Evolutionary conservation across 2,329 filamentous ascomycete genomes (phyloP).

Genomic region (Coniochaeta ligniaria): DNA sequence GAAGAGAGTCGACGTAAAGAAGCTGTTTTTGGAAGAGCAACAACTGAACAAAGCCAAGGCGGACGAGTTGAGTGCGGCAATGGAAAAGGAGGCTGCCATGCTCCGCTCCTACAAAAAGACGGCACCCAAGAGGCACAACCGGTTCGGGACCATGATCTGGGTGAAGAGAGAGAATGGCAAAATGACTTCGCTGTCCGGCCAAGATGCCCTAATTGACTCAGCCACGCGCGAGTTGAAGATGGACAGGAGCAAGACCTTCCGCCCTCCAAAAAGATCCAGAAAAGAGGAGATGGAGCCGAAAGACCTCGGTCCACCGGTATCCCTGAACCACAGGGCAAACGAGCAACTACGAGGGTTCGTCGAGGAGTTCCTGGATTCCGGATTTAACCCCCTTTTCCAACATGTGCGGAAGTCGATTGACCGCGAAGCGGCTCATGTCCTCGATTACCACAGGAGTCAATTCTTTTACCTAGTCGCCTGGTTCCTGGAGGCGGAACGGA

Average conservation of each 20-base stretch:
- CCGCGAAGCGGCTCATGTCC: slow-evolving; percentile 75
- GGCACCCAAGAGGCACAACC: slow-evolving; percentile 80
- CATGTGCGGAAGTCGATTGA: slow-evolving; percentile 86
- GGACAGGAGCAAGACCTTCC: slow-evolving; percentile 85
- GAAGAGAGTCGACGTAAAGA: slow-evolving; percentile 78
- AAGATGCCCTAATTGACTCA: slow-evolving; percentile 71
- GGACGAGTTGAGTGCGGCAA: slow-evolving; percentile 65
- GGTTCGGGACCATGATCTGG: slow-evolving; percentile 98
- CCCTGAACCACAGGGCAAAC: slow-evolving; percentile 67
- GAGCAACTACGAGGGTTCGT: slow-evolving; percentile 74
- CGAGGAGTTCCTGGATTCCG: slow-evolving; percentile 87
- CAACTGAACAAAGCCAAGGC: slow-evolving; percentile 62
- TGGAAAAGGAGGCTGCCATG: slow-evolving; percentile 81
- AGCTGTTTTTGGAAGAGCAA: slow-evolving; percentile 77
- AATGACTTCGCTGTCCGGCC: slow-evolving; percentile 79
- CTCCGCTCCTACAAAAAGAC: slow-evolving; percentile 67
- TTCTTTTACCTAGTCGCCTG: slow-evolving; percentile 90
- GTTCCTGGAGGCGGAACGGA: slow-evolving; percentile 83
- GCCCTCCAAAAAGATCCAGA: slow-evolving; percentile 61
- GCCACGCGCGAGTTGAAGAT: slow-evolving; percentile 75
- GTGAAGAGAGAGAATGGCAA: slow-evolving; percentile 81
- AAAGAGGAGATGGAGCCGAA: slow-evolving; percentile 58
- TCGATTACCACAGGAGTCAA: slow-evolving; percentile 70
- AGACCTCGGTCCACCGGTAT: slow-evolving; percentile 68
- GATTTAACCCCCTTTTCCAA: slow-evolving; percentile 86